A percentile compares a stretch with the other conserved stretches of the same genome.
These are phyloP conservation scores for Triadica sebifera DNA, from an alignment of 345 rosid species.

Conservation along the genomic window DNA sequence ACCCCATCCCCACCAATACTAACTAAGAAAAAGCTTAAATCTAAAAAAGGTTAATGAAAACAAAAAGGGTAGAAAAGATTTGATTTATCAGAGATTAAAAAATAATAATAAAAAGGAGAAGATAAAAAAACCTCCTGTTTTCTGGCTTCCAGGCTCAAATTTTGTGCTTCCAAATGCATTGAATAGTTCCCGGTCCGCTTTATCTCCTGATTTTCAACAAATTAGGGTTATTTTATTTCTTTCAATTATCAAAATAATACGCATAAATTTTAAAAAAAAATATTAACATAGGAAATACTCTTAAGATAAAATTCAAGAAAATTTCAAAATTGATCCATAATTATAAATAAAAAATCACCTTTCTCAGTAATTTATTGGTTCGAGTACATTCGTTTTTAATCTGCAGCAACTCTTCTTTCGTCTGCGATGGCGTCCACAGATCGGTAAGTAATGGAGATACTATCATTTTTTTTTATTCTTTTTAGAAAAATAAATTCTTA, in stretches of 20 bases:
- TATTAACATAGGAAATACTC: neutral
- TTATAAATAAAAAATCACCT: conserved; percentile 21
- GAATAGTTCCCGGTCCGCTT: neutral
- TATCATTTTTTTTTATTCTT: neutral
- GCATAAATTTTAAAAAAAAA: neutral
- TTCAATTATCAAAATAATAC: neutral
- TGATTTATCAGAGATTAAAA: neutral
- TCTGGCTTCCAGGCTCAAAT: conserved; percentile 26
- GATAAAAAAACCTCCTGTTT: conserved; percentile 21
- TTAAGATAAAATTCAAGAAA: conserved; percentile 6
- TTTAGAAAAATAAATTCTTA: no score
- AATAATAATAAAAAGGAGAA: neutral
- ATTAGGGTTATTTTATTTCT: neutral
- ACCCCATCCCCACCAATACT: no score
- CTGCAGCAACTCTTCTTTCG: conserved; percentile 22
- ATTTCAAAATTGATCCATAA: conserved; percentile 17
- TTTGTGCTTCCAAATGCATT: conserved; percentile 16
- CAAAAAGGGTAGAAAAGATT: neutral
- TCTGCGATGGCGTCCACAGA: conserved; percentile 19
- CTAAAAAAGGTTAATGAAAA: neutral
- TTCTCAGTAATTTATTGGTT: conserved; percentile 15
- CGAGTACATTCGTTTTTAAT: neutral
- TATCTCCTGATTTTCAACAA: conserved; percentile 29
- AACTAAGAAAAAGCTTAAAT: no score
- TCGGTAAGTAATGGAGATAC: neutral